These are phyloP conservation scores for Leishmania arabica DNA, from an alignment of 208 protist species.

Conservation along the genomic window DNA sequence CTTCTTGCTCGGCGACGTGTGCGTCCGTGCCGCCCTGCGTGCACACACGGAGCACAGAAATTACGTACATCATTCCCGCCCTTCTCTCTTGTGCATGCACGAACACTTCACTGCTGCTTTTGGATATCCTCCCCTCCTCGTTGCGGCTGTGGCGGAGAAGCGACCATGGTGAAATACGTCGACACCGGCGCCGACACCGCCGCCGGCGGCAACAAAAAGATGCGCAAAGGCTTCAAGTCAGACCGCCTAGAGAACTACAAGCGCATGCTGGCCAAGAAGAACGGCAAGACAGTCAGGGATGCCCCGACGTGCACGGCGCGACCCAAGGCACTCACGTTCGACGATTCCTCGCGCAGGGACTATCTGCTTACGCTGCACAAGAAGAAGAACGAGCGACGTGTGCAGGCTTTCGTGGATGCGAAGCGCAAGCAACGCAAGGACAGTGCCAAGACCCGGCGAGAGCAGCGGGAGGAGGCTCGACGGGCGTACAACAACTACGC, in stretches of 20 bases:
- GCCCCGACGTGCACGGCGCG: conserved; percentile 10
- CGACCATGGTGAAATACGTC: conserved; percentile 51
- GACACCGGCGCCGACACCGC: conserved; percentile 36
- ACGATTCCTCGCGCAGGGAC: conserved; percentile 56
- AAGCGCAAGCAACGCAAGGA: conserved; percentile 73
- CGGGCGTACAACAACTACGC: conserved; percentile 88
- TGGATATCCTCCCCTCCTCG: background rate
- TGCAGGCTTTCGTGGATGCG: conserved; percentile 84
- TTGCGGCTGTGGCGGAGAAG: background rate
- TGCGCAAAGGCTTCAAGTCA: conserved; percentile 89
- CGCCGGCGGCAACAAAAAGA: conserved; percentile 47
- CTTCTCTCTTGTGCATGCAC: background rate
- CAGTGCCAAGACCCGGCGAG: conserved; percentile 64
- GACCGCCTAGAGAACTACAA: conserved; percentile 83
- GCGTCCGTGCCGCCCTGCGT: background rate
- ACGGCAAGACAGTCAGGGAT: conserved; percentile 38
- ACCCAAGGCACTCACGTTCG: conserved; percentile 57
- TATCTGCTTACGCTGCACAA: conserved; percentile 86
- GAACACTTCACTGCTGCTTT: background rate
- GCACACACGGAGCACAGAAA: background rate
- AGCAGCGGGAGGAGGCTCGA: conserved; percentile 85
- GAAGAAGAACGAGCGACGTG: conserved; percentile 85
- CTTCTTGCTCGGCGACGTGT: background rate
- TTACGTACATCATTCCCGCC: background rate
- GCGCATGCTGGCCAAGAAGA: conserved; percentile 57